phyloP scores from a whole-genome alignment of 331 rosid species.

The Arachis monticola region DNA sequence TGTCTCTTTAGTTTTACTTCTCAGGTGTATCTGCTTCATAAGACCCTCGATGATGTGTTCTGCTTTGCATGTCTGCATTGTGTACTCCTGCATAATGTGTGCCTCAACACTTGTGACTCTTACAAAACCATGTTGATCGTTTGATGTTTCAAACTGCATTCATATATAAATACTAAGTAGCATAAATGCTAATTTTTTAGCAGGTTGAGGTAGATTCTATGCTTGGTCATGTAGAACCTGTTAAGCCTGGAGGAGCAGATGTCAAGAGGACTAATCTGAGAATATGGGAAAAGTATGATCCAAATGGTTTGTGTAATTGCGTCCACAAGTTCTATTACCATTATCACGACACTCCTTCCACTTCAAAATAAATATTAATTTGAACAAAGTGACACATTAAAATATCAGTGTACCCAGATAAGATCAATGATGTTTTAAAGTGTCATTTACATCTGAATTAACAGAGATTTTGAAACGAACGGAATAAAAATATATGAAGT shows the following conservation, averaged over 20 bases:
- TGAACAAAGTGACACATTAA: too few relatives aligned
- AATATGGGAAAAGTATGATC: conserved; percentile 4
- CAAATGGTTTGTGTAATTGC: conserved; percentile 15
- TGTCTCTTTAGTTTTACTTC: neutral
- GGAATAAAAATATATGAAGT: too few relatives aligned
- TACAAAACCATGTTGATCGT: conserved; percentile 1
- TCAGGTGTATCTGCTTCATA: neutral
- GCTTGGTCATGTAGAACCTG: conserved; percentile 37
- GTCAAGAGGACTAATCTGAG: conserved; percentile 59
- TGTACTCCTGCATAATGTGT: neutral
- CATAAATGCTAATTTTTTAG: conserved; percentile 24
- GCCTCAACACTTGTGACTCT: neutral
- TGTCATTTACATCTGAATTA: too few relatives aligned
- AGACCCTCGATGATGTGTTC: neutral
- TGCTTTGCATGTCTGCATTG: conserved; percentile 8
- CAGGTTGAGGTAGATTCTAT: conserved; percentile 60
- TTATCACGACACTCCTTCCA: neutral
- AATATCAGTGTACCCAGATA: too few relatives aligned
- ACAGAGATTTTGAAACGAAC: too few relatives aligned
- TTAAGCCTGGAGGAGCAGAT: conserved; percentile 40
- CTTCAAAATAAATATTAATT: too few relatives aligned
- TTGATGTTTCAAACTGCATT: conserved; percentile 17
- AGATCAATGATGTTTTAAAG: too few relatives aligned
- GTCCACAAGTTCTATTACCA: neutral
- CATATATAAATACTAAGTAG: conserved; percentile 24